Conservation (phyloP, 2,329 filamentous ascomycete species). For the Fusarium sp. region DNA sequence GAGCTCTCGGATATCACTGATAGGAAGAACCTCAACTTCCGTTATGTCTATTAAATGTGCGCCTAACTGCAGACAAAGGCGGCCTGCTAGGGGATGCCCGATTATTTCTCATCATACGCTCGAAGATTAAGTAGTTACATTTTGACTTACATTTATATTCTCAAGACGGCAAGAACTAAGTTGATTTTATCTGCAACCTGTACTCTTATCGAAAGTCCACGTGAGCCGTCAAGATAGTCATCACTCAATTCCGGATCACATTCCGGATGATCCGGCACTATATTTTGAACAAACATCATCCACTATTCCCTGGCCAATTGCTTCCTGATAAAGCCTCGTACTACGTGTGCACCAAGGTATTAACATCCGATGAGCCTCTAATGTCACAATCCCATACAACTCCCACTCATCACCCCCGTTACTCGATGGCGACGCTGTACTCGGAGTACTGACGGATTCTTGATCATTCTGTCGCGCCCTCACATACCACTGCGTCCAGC, state of each 20-base stretch:
- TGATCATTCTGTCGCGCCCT: constrained; percentile 17
- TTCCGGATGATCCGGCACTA: neutral
- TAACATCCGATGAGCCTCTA: constrained; percentile 50
- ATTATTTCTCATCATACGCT: too few species aligned
- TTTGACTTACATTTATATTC: too few species aligned
- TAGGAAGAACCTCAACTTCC: constrained; percentile 33
- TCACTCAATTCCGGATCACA: neutral
- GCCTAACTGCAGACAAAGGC: too few species aligned
- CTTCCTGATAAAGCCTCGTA: constrained; percentile 26
- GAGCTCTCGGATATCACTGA: constrained; percentile 43
- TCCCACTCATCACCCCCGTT: constrained; percentile 45
- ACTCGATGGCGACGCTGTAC: constrained; percentile 29
- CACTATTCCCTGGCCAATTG: constrained; percentile 28
- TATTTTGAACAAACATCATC: constrained; percentile 28
- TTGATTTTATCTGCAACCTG: too few species aligned
- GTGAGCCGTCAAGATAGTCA: neutral
- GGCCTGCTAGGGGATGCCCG: too few species aligned
- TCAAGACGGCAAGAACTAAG: too few species aligned
- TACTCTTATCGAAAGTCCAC: too few species aligned
- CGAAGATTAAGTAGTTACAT: too few species aligned
- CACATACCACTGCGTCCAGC: constrained; percentile 55
- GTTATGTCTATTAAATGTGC: constrained; percentile 35
- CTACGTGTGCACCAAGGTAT: constrained; percentile 49
- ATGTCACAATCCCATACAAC: constrained; percentile 47
- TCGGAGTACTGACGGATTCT: constrained; percentile 33